A percentile compares a stretch with the other conserved stretches of the same genome.
Conservation (phyloP, 2,329 filamentous ascomycete species). For the Alternaria alternata region DNA sequence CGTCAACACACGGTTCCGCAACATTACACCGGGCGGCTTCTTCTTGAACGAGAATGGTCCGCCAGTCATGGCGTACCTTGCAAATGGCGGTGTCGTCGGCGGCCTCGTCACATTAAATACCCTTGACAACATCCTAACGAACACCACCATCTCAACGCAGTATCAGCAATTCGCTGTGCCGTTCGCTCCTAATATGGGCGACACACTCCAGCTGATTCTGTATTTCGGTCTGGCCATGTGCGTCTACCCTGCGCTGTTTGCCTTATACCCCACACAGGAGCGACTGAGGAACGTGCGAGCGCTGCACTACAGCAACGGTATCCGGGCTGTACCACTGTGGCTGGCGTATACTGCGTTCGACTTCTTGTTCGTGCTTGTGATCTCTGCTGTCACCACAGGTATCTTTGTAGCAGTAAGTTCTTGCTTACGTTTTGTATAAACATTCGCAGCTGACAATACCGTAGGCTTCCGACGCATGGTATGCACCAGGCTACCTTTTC, state of each 20-base stretch:
- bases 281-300: slow-evolving; percentile 79
- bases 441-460: slow-evolving; percentile 18
- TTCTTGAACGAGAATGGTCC: slow-evolving; percentile 71
- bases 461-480: slow-evolving; percentile 71
- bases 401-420: slow-evolving; percentile 67
- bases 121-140: slow-evolving; percentile 78
- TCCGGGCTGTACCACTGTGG: slow-evolving; percentile 84
- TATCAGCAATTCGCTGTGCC: slow-evolving; percentile 80
- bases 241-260: slow-evolving; percentile 85
- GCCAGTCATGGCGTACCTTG: slow-evolving; percentile 76
- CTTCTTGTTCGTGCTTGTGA: slow-evolving; percentile 74
- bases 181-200: slow-evolving; percentile 72
- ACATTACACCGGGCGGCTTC: slow-evolving; percentile 79
- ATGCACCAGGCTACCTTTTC: slow-evolving; percentile 81
- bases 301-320: slow-evolving; percentile 90
- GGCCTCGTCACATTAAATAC: slow-evolving; percentile 88
- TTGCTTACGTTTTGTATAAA: background rate
- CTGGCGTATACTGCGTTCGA: slow-evolving; percentile 83
- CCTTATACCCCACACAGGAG: slow-evolving; percentile 88
- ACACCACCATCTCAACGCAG: slow-evolving; percentile 73
- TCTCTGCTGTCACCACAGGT: slow-evolving; percentile 70
- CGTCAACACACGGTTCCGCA: slow-evolving; percentile 68
- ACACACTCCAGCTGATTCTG: slow-evolving; percentile 78
- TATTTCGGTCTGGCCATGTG: slow-evolving; percentile 83
- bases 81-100: slow-evolving; percentile 67